Evolutionary conservation across 2,329 filamentous ascomycete genomes (phyloP).

Genomic region (Colletotrichum sansevieriae): DNA sequence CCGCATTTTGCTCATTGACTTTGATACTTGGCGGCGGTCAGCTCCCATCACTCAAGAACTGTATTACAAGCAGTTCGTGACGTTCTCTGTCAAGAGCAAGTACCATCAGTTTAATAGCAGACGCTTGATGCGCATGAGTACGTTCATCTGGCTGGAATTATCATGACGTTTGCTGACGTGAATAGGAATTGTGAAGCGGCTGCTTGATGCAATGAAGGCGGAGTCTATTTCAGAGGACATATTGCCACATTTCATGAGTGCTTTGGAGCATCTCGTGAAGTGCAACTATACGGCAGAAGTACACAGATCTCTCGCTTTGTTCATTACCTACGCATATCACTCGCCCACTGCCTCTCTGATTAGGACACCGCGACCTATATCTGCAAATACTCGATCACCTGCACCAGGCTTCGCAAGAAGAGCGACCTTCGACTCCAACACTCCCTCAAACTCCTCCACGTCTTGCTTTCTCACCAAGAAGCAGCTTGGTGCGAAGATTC

Average conservation of each 20-base stretch:
- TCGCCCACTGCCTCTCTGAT: slow-evolving; percentile 61
- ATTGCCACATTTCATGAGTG: slow-evolving; percentile 80
- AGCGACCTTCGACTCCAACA: slow-evolving; percentile 52
- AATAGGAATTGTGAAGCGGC: slow-evolving; percentile 86
- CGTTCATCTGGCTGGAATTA: slow-evolving; percentile 51
- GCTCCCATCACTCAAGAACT: slow-evolving; percentile 83
- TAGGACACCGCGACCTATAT: slow-evolving; percentile 64
- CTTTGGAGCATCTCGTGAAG: slow-evolving; percentile 83
- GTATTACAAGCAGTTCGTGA: slow-evolving; percentile 93
- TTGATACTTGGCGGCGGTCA: slow-evolving; percentile 91
- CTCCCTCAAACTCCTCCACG: slow-evolving; percentile 46
- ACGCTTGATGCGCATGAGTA: slow-evolving; percentile 90
- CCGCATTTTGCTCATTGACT: slow-evolving; percentile 89
- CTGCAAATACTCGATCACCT: slow-evolving; percentile 54
- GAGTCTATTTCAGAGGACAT: slow-evolving; percentile 81
- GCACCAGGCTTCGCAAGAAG: slow-evolving; percentile 56
- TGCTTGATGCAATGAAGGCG: slow-evolving; percentile 90
- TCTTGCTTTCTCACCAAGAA: slow-evolving; percentile 68
- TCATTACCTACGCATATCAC: slow-evolving; percentile 93
- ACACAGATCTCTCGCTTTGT: slow-evolving; percentile 87
- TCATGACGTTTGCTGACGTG: slow-evolving; percentile 39
- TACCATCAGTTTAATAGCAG: slow-evolving; percentile 93
- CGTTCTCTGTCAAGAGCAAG: slow-evolving; percentile 90
- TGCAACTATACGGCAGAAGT: slow-evolving; percentile 87
- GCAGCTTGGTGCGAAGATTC: slow-evolving; percentile 79